Conservation (phyloP, 805 yeast genomes). For the Teunomyces atbi region DNA sequence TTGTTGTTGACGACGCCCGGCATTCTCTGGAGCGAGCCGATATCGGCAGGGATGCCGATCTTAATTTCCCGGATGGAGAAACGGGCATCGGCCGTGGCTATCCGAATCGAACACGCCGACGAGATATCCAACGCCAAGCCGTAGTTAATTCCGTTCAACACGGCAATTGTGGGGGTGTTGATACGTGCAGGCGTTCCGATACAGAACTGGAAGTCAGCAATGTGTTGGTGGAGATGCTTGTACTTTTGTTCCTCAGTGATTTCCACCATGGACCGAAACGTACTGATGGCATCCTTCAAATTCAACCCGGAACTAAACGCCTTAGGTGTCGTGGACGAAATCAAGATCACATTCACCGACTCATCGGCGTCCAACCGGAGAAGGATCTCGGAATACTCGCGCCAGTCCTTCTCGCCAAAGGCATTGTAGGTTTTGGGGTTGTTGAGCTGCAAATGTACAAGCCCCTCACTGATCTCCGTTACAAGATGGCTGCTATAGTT, state of each 20-base stretch:
- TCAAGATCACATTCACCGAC: slow-evolving; percentile 48
- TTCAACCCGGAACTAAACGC: slow-evolving; percentile 70
- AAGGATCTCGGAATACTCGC: slow-evolving; percentile 52
- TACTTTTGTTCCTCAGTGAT: slow-evolving; percentile 19
- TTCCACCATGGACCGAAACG: slow-evolving; percentile 5
- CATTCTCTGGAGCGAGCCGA: slow-evolving; percentile 71
- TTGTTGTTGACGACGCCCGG: slow-evolving; percentile 52
- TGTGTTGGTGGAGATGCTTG: slow-evolving; percentile 30
- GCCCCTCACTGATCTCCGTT: slow-evolving; percentile 41
- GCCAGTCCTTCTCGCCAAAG: slow-evolving; percentile 54
- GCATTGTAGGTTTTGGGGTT: slow-evolving; percentile 63
- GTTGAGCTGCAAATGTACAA: slow-evolving; percentile 59
- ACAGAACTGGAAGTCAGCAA: slow-evolving; percentile 58
- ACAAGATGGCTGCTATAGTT: slow-evolving; percentile 36
- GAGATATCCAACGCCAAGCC: slow-evolving; percentile 73
- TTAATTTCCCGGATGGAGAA: slow-evolving; percentile 68
- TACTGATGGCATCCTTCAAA: slow-evolving; percentile 35
- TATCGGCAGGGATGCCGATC: slow-evolving; percentile 75
- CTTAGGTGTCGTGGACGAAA: slow-evolving; percentile 54
- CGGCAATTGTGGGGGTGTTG: slow-evolving; percentile 60
- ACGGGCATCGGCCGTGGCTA: slow-evolving; percentile 50
- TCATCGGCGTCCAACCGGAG: slow-evolving; percentile 42
- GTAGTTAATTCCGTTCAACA: slow-evolving; percentile 60
- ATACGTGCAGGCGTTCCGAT: slow-evolving; percentile 49
- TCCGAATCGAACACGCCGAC: slow-evolving; percentile 55